Percentiles rank a stretch among this genome's conserved stretches.
phyloP scores from a whole-genome alignment of 352 stramenopile genomes.

The Albugo laibachii region DNA sequence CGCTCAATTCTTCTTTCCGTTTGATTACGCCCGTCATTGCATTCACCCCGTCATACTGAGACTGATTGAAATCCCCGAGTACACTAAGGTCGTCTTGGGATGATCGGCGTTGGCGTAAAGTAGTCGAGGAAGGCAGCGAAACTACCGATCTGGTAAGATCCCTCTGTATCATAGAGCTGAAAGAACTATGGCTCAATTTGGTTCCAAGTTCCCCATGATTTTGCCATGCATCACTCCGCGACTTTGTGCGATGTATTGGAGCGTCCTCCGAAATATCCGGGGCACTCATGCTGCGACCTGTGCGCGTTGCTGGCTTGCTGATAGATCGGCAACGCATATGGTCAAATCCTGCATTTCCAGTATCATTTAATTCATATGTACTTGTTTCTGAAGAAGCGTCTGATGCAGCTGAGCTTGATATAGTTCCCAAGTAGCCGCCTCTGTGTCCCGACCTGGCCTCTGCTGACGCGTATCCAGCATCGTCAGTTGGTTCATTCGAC shows the following conservation, averaged over 20 bases:
- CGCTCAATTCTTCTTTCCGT: conserved; percentile 23
- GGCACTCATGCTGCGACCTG: conserved; percentile 46
- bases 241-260: background rate
- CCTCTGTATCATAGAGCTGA: no score
- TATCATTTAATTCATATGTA: background rate
- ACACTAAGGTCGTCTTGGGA: no score
- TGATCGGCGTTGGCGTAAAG: no score
- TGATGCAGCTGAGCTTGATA: background rate
- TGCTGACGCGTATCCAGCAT: conserved; percentile 13
- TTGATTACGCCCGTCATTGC: conserved; percentile 19
- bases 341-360: background rate
- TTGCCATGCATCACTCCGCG: no score
- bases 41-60: conserved; percentile 7
- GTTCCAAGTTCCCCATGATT: no score
- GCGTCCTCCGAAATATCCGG: conserved; percentile 45
- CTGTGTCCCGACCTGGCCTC: background rate
- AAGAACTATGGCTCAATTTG: no score
- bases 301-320: conserved; percentile 9
- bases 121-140: no score
- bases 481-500: conserved; percentile 30
- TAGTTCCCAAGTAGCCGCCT: no score
- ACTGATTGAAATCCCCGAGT: no score
- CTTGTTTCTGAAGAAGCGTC: background rate
- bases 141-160: no score
- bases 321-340: no score